phyloP scores from a whole-genome alignment of 768 basidiomycete genomes.

The Flagelloscypha sp. region DNA sequence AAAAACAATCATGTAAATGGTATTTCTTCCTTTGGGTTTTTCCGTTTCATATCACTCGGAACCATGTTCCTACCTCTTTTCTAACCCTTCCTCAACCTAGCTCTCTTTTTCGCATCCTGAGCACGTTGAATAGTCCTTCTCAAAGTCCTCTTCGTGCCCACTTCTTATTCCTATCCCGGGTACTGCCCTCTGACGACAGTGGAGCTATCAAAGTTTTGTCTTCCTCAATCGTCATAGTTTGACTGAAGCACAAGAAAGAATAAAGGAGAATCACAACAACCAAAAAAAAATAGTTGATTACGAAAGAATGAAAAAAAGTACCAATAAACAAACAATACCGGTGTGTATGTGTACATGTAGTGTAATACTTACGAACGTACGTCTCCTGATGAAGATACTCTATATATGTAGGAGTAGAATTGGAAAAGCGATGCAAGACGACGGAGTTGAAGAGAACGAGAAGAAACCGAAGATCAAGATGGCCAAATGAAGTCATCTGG shows the following conservation, averaged over 20 bases:
- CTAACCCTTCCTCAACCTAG: not conserved
- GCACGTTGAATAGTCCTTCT: constrained; percentile 16
- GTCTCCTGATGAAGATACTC: no score
- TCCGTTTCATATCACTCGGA: constrained; percentile 2
- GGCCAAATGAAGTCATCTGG: no score
- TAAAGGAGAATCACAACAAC: constrained; percentile 53
- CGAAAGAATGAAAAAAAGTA: constrained; percentile 60
- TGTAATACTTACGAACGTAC: no score
- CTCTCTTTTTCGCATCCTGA: constrained; percentile 3
- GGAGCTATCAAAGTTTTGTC: constrained; percentile 14
- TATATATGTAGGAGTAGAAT: no score
- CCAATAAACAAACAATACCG: no score
- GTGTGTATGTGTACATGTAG: no score
- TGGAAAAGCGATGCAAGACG: no score
- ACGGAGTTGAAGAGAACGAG: no score
- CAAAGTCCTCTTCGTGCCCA: constrained; percentile 75
- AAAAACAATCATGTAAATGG: no score
- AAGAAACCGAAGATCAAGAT: no score
- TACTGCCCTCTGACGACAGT: constrained; percentile 1
- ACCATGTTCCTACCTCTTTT: constrained; percentile 2
- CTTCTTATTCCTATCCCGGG: constrained; percentile 37
- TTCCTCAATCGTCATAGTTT: constrained; percentile 55
- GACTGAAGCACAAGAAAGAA: constrained; percentile 39
- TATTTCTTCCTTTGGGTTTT: not conserved
- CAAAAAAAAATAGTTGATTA: constrained; percentile 45